Conservation (phyloP, 192 early-diverging fungal species). For the Coemansia sp. region DNA sequence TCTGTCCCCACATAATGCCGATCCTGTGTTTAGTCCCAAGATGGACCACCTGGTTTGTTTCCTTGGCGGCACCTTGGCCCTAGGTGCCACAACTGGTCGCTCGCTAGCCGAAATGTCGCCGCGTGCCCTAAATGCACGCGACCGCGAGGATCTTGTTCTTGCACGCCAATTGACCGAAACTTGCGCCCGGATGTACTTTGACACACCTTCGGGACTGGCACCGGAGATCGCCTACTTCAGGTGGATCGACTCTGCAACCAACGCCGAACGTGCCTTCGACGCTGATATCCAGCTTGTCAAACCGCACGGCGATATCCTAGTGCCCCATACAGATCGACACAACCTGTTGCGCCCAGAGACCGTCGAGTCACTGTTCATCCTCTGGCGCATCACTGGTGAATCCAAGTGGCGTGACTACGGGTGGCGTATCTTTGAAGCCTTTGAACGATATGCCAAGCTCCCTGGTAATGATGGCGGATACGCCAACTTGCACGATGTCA, state of each 20-base stretch:
- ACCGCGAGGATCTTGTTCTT: constrained; percentile 68
- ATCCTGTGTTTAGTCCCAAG: constrained; percentile 44
- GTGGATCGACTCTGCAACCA: not conserved
- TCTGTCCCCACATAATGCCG: constrained; percentile 58
- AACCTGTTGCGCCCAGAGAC: constrained; percentile 85
- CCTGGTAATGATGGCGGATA: constrained; percentile 56
- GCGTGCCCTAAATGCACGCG: constrained; percentile 4
- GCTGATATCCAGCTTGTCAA: constrained; percentile 16
- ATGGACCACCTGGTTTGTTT: constrained; percentile 98
- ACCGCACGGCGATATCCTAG: constrained; percentile 35
- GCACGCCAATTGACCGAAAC: constrained; percentile 78
- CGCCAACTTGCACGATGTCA: constrained; percentile 48
- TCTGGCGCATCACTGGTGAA: constrained; percentile 84
- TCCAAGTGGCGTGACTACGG: constrained; percentile 70
- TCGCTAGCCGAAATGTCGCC: constrained; percentile 19
- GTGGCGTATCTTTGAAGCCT: constrained; percentile 79
- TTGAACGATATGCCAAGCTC: constrained; percentile 71
- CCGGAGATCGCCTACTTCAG: constrained; percentile 49
- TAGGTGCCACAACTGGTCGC: constrained; percentile 44
- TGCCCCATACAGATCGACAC: constrained; percentile 15
- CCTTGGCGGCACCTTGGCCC: constrained; percentile 56
- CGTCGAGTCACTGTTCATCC: constrained; percentile 81
- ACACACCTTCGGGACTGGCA: constrained; percentile 76
- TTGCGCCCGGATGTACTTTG: constrained; percentile 81
- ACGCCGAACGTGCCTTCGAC: not conserved